phyloP scores from a whole-genome alignment of 2,329 filamentous ascomycete genomes.

The Zasmidium cellare region DNA sequence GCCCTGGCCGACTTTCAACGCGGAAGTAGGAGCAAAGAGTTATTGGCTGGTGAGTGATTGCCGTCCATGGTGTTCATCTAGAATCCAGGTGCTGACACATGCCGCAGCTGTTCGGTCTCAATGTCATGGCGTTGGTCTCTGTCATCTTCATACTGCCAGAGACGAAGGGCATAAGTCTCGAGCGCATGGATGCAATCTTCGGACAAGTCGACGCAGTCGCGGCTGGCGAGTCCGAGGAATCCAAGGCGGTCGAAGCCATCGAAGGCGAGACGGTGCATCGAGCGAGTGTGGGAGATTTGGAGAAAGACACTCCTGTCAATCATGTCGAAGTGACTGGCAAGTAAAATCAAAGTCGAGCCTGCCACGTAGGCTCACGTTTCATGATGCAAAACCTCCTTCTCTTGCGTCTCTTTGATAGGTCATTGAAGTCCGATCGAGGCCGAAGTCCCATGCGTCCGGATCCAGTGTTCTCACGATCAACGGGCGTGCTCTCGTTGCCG shows the following conservation, averaged over 20 bases:
- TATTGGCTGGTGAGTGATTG: slow-evolving; percentile 37
- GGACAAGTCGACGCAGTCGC: slow-evolving; percentile 39
- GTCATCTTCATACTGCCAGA: slow-evolving; percentile 68
- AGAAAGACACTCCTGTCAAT: slow-evolving; percentile 12
- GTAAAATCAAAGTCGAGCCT: no score
- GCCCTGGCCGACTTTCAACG: slow-evolving; percentile 43
- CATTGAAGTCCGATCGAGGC: not conserved
- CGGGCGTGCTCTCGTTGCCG: not conserved
- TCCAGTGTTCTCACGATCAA: not conserved
- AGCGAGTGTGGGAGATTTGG: slow-evolving; percentile 3
- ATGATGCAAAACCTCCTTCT: no score
- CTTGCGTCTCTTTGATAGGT: no score
- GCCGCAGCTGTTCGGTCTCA: slow-evolving; percentile 36
- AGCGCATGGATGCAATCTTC: slow-evolving; percentile 31
- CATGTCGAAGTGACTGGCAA: slow-evolving; percentile 12
- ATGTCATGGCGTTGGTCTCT: slow-evolving; percentile 46
- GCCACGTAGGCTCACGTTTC: no score
- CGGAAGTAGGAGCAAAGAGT: slow-evolving; percentile 38
- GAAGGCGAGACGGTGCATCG: slow-evolving; percentile 7
- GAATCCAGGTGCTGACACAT: no score
- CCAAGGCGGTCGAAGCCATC: slow-evolving; percentile 11
- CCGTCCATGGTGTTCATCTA: no score
- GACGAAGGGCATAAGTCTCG: slow-evolving; percentile 58
- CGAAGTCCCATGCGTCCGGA: not conserved
- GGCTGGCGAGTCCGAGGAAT: slow-evolving; percentile 36